Conservation (phyloP, 2,329 filamentous ascomycete species). For the Hymenotorrendiella dingleyae region DNA sequence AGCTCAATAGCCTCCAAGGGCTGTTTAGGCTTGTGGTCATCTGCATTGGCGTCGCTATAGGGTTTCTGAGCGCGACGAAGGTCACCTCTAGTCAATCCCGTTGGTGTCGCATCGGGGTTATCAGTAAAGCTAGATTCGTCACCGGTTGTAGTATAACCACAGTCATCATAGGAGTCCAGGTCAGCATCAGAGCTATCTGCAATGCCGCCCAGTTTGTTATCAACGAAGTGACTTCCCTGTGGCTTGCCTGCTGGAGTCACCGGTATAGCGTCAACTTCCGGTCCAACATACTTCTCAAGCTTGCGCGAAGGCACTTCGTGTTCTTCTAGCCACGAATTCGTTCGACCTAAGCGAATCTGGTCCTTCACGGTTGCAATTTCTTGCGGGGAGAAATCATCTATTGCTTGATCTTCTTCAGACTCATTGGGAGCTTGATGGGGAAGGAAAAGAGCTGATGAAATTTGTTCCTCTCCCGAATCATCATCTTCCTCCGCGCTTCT, state of each 20-base stretch:
- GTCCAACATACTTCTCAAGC: too few species aligned
- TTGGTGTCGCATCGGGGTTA: slow-evolving; percentile 26
- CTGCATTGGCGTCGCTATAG: slow-evolving; percentile 45
- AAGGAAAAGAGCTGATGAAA: slow-evolving; percentile 78
- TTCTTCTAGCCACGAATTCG: slow-evolving; percentile 29
- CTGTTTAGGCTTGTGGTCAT: slow-evolving; percentile 35
- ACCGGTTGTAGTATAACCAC: slow-evolving; percentile 16
- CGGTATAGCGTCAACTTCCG: too few species aligned
- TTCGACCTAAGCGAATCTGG: slow-evolving; percentile 21
- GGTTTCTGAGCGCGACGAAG: slow-evolving; percentile 37
- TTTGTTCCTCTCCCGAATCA: slow-evolving; percentile 73
- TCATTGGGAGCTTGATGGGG: slow-evolving; percentile 59
- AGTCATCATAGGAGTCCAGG: slow-evolving; percentile 20
- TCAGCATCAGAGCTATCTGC: slow-evolving; percentile 5
- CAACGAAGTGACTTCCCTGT: too few species aligned
- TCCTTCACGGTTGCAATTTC: slow-evolving; percentile 9
- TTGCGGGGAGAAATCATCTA: slow-evolving; percentile 9
- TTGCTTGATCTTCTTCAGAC: slow-evolving; percentile 32
- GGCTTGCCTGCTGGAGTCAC: too few species aligned
- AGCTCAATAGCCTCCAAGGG: slow-evolving; percentile 89
- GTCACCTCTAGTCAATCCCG: slow-evolving; percentile 24
- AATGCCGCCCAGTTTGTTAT: background rate
- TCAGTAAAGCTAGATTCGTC: slow-evolving; percentile 25
- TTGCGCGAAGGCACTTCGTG: slow-evolving; percentile 34
- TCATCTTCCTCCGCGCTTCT: slow-evolving; percentile 39